A percentile compares a stretch with the other conserved stretches of the same genome.
Conservation (phyloP, 2,329 filamentous ascomycete genomes). For the Harringtonia lauricola region DNA sequence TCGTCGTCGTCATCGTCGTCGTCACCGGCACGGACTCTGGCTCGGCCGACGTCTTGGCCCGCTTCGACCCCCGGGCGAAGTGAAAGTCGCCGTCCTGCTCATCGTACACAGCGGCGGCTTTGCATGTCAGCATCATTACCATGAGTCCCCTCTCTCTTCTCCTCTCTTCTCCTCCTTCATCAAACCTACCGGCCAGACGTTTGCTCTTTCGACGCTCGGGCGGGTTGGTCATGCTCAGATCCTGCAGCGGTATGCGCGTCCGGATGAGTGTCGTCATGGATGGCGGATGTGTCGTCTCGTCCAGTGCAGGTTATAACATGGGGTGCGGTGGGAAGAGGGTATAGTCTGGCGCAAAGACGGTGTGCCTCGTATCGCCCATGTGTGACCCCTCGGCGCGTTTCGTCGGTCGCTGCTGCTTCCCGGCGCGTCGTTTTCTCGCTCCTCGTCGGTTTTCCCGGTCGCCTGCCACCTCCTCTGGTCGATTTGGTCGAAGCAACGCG, state of each 20-base stretch:
- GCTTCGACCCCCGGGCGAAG: slow-evolving; percentile 59
- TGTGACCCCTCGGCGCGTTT: too few relatives aligned
- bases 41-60: slow-evolving; percentile 44
- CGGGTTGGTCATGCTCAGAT: slow-evolving; percentile 58
- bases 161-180: not conserved
- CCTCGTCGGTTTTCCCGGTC: not conserved
- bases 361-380: too few relatives aligned
- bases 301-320: not conserved
- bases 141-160: slow-evolving; percentile 1
- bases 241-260: slow-evolving; percentile 52
- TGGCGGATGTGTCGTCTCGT: slow-evolving; percentile 23
- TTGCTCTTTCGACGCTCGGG: slow-evolving; percentile 51
- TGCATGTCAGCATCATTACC: slow-evolving; percentile 10
- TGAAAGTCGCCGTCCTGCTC: slow-evolving; percentile 70
- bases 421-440: too few relatives aligned
- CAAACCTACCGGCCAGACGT: slow-evolving; percentile 48
- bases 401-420: too few relatives aligned
- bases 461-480: not conserved
- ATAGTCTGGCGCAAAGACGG: too few relatives aligned
- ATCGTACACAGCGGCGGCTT: slow-evolving; percentile 39
- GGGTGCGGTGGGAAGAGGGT: not conserved
- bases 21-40: slow-evolving; percentile 17
- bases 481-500: not conserved
- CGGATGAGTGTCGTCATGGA: slow-evolving; percentile 63
- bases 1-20: slow-evolving; percentile 11